phyloP scores from a whole-genome alignment of 768 basidiomycete species.

The Lentinula raphanica region DNA sequence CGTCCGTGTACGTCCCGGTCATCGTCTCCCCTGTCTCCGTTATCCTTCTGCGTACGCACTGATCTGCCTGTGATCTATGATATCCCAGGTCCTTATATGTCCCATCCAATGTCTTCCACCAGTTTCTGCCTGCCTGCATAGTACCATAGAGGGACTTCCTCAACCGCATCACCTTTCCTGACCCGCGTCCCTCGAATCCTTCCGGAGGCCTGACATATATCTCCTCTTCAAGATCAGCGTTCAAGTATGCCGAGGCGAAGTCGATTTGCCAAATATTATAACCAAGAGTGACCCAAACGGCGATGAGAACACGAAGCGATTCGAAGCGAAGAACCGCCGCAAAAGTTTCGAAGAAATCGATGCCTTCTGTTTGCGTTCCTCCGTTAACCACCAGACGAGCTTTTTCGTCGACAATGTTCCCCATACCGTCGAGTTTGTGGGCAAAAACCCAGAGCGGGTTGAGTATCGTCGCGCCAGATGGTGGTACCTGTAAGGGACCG shows the following conservation, averaged over 20 bases:
- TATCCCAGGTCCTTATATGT: conserved; percentile 7
- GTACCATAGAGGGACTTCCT: conserved; percentile 8
- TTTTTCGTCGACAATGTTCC: conserved; percentile 15
- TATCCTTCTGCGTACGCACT: conserved; percentile 4
- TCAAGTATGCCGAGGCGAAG: neutral
- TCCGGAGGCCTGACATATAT: conserved; percentile 1
- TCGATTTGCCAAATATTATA: conserved; percentile 1
- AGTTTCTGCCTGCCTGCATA: conserved; percentile 7
- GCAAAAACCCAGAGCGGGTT: conserved; percentile 5
- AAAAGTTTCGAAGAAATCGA: conserved; percentile 28
- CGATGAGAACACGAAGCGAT: conserved; percentile 8
- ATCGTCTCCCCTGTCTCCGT: conserved; percentile 3
- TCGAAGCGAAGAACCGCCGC: conserved; percentile 13
- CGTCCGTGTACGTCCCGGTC: conserved; percentile 9
- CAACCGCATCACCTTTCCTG: conserved; percentile 1
- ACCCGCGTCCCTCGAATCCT: conserved; percentile 1
- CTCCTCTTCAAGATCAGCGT: conserved; percentile 16
- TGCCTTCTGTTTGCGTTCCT: conserved; percentile 25
- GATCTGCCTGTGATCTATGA: conserved; percentile 8
- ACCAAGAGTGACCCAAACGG: conserved; percentile 4
- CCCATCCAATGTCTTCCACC: conserved; percentile 7
- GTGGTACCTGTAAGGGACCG: neutral
- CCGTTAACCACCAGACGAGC: conserved; percentile 16
- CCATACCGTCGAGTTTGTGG: conserved; percentile 2
- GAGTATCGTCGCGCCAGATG: neutral